Percentiles rank a stretch among this genome's conserved stretches.
These are phyloP conservation scores for Pseudoturritis turrita DNA, from an alignment of 345 rosid genomes.

Conservation along the genomic window DNA sequence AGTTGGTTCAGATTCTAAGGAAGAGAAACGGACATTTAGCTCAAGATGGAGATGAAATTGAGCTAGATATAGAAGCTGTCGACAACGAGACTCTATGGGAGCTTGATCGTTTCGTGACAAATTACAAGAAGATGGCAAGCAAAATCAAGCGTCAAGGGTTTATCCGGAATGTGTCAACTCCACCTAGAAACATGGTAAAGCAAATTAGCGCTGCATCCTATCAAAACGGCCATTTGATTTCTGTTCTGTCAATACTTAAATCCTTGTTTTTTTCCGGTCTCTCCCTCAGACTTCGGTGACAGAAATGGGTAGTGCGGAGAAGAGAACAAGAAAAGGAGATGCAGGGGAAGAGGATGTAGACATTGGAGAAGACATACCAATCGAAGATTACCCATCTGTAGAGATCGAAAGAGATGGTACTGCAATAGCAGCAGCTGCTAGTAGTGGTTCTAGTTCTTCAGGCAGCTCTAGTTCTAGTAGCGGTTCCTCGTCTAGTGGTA, in stretches of 20 bases:
- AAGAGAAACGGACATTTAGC: slow-evolving; percentile 63
- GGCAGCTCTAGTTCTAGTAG: slow-evolving; percentile 43
- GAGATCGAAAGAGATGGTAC: slow-evolving; percentile 75
- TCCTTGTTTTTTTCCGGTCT: background rate
- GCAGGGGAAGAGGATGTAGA: slow-evolving; percentile 79
- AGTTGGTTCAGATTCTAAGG: slow-evolving; percentile 59
- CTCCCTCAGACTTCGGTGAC: slow-evolving; percentile 18
- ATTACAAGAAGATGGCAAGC: slow-evolving; percentile 72
- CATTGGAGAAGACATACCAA: slow-evolving; percentile 76
- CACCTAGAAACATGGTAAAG: slow-evolving; percentile 23
- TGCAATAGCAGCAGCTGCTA: slow-evolving; percentile 17
- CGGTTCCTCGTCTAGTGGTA: slow-evolving; percentile 76
- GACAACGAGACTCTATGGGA: slow-evolving; percentile 78
- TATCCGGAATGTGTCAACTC: slow-evolving; percentile 17
- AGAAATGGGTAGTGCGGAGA: slow-evolving; percentile 43
- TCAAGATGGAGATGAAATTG: slow-evolving; percentile 83
- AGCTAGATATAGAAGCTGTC: slow-evolving; percentile 67
- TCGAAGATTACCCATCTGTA: slow-evolving; percentile 65
- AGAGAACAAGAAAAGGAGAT: slow-evolving; percentile 64
- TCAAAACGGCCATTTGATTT: background rate
- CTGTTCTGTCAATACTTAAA: background rate
- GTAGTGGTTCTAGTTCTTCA: slow-evolving; percentile 49
- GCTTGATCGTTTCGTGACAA: slow-evolving; percentile 70
- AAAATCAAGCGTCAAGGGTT: slow-evolving; percentile 64
- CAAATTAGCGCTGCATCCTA: background rate